Conservation (phyloP, 1,284 basidiomycete species). For the Acaromyces ingoldii region DNA sequence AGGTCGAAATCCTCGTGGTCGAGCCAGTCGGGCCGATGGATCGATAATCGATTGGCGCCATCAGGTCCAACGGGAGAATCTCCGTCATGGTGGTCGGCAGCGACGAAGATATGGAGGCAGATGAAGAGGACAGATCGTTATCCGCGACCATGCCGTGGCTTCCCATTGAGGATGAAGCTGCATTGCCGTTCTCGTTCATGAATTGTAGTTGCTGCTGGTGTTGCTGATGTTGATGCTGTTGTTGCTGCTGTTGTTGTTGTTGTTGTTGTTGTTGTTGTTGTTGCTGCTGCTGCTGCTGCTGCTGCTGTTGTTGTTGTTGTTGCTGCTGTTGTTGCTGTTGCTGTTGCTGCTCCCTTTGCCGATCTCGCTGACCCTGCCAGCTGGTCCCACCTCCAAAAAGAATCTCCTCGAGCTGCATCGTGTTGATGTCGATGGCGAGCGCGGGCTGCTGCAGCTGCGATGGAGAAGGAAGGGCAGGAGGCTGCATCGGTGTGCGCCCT, state of each 20-base stretch:
- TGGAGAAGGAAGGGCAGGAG: not conserved
- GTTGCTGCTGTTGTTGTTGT: not conserved
- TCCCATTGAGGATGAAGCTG: no score
- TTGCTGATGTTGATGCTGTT: not conserved
- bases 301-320: not conserved
- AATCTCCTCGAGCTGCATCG: not conserved
- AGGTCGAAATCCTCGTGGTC: no score
- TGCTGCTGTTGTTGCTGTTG: conserved; percentile 6
- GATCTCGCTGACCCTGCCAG: conserved; percentile 10
- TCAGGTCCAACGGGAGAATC: no score
- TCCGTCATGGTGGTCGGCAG: no score
- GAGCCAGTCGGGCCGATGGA: no score
- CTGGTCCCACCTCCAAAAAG: not conserved
- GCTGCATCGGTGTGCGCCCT: not conserved
- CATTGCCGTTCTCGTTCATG: no score
- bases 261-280: not conserved
- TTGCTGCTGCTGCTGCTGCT: conserved; percentile 1
- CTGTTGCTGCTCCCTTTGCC: not conserved
- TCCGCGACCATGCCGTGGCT: no score
- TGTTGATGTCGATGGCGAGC: not conserved
- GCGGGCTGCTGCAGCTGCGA: not conserved
- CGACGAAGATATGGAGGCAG: no score
- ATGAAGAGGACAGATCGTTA: no score
- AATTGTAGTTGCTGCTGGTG: not conserved
- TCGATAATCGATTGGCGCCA: no score